Conservation (phyloP, 2,329 filamentous ascomycete genomes). For the Colletotrichum sp. region DNA sequence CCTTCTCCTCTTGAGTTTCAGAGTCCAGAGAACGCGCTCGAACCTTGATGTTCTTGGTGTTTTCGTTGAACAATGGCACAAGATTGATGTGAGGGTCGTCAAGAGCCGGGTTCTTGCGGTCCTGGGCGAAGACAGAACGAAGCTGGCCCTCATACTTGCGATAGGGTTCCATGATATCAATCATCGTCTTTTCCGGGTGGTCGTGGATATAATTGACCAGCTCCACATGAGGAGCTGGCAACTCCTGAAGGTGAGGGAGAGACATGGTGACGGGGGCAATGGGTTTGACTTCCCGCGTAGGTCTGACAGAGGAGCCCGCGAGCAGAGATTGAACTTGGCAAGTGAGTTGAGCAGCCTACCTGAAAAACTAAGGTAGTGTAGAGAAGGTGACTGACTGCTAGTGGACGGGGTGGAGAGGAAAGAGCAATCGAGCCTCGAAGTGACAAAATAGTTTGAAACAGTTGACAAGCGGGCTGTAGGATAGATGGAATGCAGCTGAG, state of each 20-base stretch:
- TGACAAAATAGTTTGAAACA: not conserved
- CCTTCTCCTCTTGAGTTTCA: constrained; percentile 65
- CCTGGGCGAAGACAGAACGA: constrained; percentile 72
- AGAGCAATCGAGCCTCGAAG: not conserved
- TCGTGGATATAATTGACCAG: constrained; percentile 59
- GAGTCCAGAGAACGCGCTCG: constrained; percentile 62
- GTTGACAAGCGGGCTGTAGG: not conserved
- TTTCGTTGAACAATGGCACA: constrained; percentile 67
- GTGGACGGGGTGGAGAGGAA: not conserved
- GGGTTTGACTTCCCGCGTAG: not conserved
- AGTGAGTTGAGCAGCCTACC: not conserved
- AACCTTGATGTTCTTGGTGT: constrained; percentile 62
- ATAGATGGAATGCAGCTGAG: not conserved
- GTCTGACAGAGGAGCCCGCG: not conserved
- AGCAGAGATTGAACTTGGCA: not conserved
- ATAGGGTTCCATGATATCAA: constrained; percentile 68
- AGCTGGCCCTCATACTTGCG: constrained; percentile 71
- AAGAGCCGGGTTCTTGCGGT: constrained; percentile 63
- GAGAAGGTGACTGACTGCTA: not conserved
- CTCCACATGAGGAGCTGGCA: constrained; percentile 51
- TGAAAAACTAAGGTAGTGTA: not conserved
- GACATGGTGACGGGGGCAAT: constrained; percentile 34
- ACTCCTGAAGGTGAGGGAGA: constrained; percentile 42
- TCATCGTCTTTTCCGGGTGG: constrained; percentile 57
- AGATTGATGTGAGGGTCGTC: constrained; percentile 65